Percentiles rank a stretch among this genome's conserved stretches.
These are phyloP conservation scores for Fusarium clavum DNA, from an alignment of 2,329 filamentous ascomycete genomes.

Conservation along the genomic window DNA sequence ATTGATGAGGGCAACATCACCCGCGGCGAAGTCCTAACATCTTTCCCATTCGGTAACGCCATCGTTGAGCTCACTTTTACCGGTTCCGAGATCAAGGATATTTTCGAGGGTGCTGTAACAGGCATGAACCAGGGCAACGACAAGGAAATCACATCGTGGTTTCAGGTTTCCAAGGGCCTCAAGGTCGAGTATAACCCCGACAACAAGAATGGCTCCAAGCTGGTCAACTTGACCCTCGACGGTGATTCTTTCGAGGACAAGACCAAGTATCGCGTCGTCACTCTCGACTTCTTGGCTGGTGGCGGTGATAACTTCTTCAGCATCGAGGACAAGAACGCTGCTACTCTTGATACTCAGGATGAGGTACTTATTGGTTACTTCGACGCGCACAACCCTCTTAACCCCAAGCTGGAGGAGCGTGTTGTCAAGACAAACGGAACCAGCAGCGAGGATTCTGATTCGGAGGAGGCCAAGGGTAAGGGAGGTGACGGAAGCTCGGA, in stretches of 20 bases:
- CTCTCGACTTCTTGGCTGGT: constrained; percentile 71
- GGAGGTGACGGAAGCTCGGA: constrained; percentile 7
- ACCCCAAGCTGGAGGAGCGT: constrained; percentile 60
- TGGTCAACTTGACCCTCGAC: constrained; percentile 65
- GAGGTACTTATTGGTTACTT: constrained; percentile 66
- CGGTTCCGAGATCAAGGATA: constrained; percentile 66
- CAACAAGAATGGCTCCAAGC: constrained; percentile 60
- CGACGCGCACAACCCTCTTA: constrained; percentile 59
- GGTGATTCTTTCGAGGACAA: constrained; percentile 60
- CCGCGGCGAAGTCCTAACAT: constrained; percentile 70
- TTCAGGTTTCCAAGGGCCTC: constrained; percentile 70
- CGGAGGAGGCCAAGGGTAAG: constrained; percentile 24
- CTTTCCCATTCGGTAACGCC: constrained; percentile 75
- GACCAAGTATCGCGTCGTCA: constrained; percentile 67
- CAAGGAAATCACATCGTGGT: constrained; percentile 65
- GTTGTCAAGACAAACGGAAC: constrained; percentile 43
- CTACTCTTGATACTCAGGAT: constrained; percentile 64
- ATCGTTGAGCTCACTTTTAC: constrained; percentile 67
- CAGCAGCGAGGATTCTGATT: constrained; percentile 13
- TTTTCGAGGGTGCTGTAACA: constrained; percentile 69
- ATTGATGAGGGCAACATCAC: constrained; percentile 72
- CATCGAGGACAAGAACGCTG: constrained; percentile 50
- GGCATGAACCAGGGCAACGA: constrained; percentile 66
- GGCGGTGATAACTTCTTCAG: constrained; percentile 72
- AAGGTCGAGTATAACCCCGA: constrained; percentile 67